Evolutionary conservation across 371 early-diverging fungal species (phyloP), one percentile per base, ranked within the genome.

Genomic region (Mortierella sp.): DNA sequence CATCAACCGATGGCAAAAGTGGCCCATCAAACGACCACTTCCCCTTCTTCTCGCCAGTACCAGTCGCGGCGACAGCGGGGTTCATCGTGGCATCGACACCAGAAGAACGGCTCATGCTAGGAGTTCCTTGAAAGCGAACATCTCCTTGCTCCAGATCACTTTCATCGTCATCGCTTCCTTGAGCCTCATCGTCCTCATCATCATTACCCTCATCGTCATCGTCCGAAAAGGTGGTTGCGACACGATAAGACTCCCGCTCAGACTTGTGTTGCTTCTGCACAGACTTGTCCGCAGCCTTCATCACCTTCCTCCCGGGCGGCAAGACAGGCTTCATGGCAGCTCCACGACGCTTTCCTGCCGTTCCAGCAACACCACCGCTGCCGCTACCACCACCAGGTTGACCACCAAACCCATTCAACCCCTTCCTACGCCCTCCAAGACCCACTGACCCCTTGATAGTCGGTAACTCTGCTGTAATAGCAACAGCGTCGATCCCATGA

Each of bases 401-500:
- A 11, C 80, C 75, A 31, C 43, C 51, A 26, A 55, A 43, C 0
- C 71, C 74, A 64, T 48, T 37, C 31, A 72, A 53, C 55, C 43
- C 71, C 61, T 73, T 81, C 43, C 74, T 69, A 28, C 50, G 67
- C 13, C 83, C 83, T 3, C 83, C 83, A 40, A 83, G 46, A 6
- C 83, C 83, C 1, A 83, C 73, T 48, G 16, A 69, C 9, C 85
- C 85, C 44, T 81, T 77, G 74, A 85, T 71, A 57, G 64, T 75
- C 0, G 85, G 85, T 26, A 85, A 26, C 24, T 85, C 85, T 3
- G 81, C 75, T 0, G 69, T 69, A 26, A 85, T 50, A 21, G 24
- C 53, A 53, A 75, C 26, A 0, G 28, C 59, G 26, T 85, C 85
- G 28, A 78, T 44, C n/a, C 85, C 85, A 19, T 75, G 78, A 6